Base-by-base conservation (phyloP, 371 early-diverging fungal species). In the Mycotypha africana region DNA sequence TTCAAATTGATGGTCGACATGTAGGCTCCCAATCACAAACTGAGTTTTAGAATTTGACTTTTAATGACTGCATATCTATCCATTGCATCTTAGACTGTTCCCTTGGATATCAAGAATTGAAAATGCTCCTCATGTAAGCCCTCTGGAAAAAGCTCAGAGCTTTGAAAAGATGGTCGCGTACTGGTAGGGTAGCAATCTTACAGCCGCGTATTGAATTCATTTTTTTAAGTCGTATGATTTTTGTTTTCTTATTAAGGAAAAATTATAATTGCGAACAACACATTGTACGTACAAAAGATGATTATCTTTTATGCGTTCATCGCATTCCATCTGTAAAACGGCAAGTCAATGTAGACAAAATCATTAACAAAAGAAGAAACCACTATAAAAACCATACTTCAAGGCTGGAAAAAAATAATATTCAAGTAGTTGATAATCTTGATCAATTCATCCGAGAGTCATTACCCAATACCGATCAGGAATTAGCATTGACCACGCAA, bases 261-360 rank as follows among this genome's bases (percentile, higher is more conserved):
- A 47, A 60, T 4, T 95, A 91, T 56, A 80, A 81, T 3, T 76
- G 80, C 43, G 88, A 96, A 44, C 86, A 91, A 44, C 93, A 95
- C 60, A 56, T 92, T 23, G 89, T 89, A 4, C 78, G 77, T n/a
- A 94, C 95, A 3, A 69, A 68, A 45, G 97, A 96, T 51, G 89
- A 90, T 19, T 96, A 89, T 61, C 64, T 94, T 0, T 67, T 96
- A n/a, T 86, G 88, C 32, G 74, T 89, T 3, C 95, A 94, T 46
- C 84, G 95, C 17, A 89, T 96, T 23, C 88, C 90, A 0, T 51
- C 55, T 38, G 37, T 58, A 4, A 46, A 53, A 32, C n/a, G n/a
- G n/a, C n/a, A n/a, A n/a, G 28, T 28, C 5, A 5, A 5, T 8
- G 8, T 5, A 8, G 8, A 28, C 5, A 5, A 5, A 28, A 5